Percentiles rank a stretch among this genome's conserved stretches.
Evolutionary conservation across 176 grass and related monocot genomes (phyloP).

Genomic region (Typha latifolia): DNA sequence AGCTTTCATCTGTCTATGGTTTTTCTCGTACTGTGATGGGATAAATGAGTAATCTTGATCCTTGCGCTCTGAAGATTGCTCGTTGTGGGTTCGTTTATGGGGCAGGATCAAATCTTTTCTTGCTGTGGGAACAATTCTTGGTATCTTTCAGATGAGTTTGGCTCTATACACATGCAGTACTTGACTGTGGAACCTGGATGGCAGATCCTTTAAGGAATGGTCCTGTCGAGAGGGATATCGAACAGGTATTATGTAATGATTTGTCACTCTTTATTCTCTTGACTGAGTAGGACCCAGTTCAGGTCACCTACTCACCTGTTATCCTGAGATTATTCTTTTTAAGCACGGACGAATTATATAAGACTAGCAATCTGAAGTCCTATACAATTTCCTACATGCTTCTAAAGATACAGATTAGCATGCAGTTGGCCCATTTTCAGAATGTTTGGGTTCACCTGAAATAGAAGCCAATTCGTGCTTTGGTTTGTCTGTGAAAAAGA

Average conservation of each 20-base stretch:
- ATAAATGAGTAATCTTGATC: constrained; percentile 19
- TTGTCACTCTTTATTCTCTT: not conserved
- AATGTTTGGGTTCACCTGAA: no score
- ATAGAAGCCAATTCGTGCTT: no score
- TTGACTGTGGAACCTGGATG: constrained; percentile 30
- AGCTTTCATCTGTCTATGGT: constrained; percentile 1
- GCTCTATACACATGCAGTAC: constrained; percentile 11
- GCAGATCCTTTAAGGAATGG: constrained; percentile 50
- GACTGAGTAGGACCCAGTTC: not conserved
- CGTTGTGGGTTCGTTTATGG: constrained; percentile 18
- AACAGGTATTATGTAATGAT: constrained; percentile 37
- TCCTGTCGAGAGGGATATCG: constrained; percentile 55
- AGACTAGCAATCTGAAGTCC: no score
- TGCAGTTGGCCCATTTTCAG: no score
- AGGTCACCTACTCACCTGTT: not conserved
- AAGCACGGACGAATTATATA: no score
- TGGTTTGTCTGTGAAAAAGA: no score
- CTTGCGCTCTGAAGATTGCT: not conserved
- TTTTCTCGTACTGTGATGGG: constrained; percentile 11
- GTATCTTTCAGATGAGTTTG: constrained; percentile 19
- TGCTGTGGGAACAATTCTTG: constrained; percentile 17
- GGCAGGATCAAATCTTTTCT: constrained; percentile 5
- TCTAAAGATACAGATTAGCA: no score
- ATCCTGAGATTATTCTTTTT: not conserved
- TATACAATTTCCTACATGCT: no score